Conservation (phyloP, 768 basidiomycete species). For the Leccinum subgranulosum region DNA sequence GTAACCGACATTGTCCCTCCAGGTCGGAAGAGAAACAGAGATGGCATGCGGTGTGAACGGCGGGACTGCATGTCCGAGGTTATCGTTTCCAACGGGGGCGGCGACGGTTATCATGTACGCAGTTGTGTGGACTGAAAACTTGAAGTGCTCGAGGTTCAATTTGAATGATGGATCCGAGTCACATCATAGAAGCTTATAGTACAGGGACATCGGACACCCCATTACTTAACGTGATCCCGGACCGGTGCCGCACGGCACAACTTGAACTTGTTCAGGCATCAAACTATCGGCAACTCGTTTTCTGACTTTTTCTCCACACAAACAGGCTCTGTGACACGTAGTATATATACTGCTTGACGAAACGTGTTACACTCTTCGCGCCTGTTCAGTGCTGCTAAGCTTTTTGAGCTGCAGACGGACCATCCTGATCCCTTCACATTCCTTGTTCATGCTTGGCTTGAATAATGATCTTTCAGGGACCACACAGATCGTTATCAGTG, state of each 20-base stretch:
- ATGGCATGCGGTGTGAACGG: conserved; percentile 82
- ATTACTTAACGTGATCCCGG: not conserved
- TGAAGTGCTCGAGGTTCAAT: no score
- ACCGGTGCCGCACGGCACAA: no score
- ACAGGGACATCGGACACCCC: not conserved
- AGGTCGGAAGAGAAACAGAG: conserved; percentile 91
- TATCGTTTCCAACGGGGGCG: conserved; percentile 7
- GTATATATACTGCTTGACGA: not conserved
- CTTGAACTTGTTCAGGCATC: not conserved
- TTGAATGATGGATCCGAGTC: not conserved
- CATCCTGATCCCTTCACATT: not conserved
- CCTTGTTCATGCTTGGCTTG: not conserved
- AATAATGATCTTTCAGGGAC: not conserved
- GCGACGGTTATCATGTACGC: conserved; percentile 5
- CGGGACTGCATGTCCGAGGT: conserved; percentile 54
- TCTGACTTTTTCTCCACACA: not conserved
- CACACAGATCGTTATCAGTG: not conserved
- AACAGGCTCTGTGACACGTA: not conserved
- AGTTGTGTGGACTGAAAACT: not conserved
- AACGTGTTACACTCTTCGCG: not conserved
- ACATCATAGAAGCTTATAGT: not conserved
- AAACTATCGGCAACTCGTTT: not conserved
- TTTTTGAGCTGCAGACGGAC: not conserved
- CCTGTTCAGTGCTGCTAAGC: not conserved
- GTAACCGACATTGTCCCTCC: conserved; percentile 88